Evolutionary conservation across 441 rosid genomes (phyloP).

Genomic region (Corymbia citriodora): DNA sequence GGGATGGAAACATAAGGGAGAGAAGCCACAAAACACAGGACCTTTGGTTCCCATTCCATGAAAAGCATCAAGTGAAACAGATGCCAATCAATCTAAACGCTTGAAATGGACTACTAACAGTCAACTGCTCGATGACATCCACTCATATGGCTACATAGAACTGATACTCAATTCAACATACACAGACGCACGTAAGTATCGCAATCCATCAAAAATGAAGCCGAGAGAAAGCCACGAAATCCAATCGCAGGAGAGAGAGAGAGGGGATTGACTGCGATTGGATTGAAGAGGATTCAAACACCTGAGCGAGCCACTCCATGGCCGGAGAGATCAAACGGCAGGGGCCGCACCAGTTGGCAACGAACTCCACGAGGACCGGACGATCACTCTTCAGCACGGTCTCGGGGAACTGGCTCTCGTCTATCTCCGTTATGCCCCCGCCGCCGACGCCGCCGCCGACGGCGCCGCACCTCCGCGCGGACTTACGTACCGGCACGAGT

Average conservation of each 20-base stretch:
- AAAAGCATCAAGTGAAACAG: not conserved
- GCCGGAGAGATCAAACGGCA: conserved; percentile 79
- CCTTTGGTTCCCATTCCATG: not conserved
- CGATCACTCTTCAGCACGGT: conserved; percentile 55
- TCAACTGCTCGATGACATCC: not conserved
- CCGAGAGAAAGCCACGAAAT: not conserved
- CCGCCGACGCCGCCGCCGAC: conserved; percentile 7
- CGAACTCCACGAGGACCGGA: conserved; percentile 83
- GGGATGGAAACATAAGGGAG: not conserved
- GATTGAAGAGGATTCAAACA: not conserved
- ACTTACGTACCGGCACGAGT: not conserved
- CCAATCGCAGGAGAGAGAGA: not conserved
- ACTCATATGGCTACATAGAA: not conserved
- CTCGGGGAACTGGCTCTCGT: conserved; percentile 43
- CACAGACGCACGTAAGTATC: not conserved
- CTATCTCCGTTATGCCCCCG: conserved; percentile 35
- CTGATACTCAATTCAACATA: not conserved
- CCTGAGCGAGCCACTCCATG: conserved; percentile 66
- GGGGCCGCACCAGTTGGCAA: conserved; percentile 86
- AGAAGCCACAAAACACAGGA: not conserved
- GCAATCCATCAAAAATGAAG: not conserved
- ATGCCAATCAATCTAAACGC: not conserved
- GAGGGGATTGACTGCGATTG: too few relatives aligned
- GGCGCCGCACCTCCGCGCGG: not conserved
- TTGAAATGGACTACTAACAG: not conserved